Conservation (phyloP, 345 rosid species). For the Populus nigra region DNA sequence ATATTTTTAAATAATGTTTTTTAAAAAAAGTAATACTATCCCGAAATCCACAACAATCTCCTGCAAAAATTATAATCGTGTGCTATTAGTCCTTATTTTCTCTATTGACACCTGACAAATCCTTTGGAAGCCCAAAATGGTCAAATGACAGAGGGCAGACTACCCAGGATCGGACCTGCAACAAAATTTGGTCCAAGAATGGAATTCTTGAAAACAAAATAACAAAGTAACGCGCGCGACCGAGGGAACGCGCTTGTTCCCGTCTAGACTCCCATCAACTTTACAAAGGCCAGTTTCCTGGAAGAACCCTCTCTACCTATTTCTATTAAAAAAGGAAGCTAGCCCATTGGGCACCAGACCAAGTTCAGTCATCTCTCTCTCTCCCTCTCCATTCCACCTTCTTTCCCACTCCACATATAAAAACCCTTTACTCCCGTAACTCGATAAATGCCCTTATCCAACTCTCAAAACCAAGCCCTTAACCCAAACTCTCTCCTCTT, state of each 20-base stretch:
- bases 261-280: slow-evolving; percentile 35
- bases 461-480: background rate
- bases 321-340: background rate
- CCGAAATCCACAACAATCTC: no score
- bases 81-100: background rate
- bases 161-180: slow-evolving; percentile 8
- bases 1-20: no score
- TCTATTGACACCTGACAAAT: background rate
- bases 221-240: background rate
- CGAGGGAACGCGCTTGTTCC: slow-evolving; percentile 10
- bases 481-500: background rate
- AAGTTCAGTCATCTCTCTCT: slow-evolving; percentile 32
- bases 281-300: slow-evolving; percentile 51
- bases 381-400: slow-evolving; percentile 5
- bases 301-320: slow-evolving; percentile 30
- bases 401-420: slow-evolving; percentile 1
- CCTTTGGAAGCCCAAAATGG: slow-evolving; percentile 23
- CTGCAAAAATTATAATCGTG: no score
- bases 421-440: background rate
- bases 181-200: slow-evolving; percentile 17
- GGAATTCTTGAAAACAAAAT: slow-evolving; percentile 4
- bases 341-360: slow-evolving; percentile 14
- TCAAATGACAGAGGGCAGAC: slow-evolving; percentile 20
- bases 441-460: background rate
- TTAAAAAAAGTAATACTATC: no score